These are phyloP conservation scores for Colletotrichum aenigma DNA, from an alignment of 2,329 filamentous ascomycete species.

Conservation along the genomic window DNA sequence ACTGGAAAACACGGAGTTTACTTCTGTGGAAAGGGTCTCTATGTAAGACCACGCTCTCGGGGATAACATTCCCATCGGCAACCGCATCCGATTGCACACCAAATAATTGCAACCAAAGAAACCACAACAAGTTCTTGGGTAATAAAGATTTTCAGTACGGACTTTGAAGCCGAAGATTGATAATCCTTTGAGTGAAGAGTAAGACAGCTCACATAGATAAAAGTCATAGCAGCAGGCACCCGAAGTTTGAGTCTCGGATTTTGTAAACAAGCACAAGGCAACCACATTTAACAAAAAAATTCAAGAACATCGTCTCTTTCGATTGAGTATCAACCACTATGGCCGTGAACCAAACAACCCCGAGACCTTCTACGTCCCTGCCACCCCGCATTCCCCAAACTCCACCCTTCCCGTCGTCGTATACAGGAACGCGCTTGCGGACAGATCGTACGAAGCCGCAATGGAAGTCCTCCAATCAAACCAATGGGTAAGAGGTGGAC, in stretches of 20 bases:
- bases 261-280: background rate
- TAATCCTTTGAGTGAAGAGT: accelerated
- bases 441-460: background rate
- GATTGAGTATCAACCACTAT: background rate
- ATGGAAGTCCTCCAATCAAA: background rate
- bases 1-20: background rate
- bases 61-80: background rate
- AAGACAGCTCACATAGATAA: background rate
- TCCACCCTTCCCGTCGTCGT: background rate
- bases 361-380: background rate
- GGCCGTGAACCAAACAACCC: background rate
- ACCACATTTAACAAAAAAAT: background rate
- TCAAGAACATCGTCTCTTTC: background rate
- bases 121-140: background rate
- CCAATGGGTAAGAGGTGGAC: background rate
- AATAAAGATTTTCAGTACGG: background rate
- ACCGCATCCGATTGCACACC: background rate
- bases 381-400: background rate
- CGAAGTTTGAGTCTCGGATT: accelerated
- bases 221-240: accelerated
- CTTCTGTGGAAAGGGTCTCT: background rate
- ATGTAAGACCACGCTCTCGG: background rate
- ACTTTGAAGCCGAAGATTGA: background rate
- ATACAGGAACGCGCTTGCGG: background rate
- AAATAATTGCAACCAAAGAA: background rate